These are phyloP conservation scores for Herpetospermum pedunculosum DNA, from an alignment of 306 rosid species.

Conservation along the genomic window DNA sequence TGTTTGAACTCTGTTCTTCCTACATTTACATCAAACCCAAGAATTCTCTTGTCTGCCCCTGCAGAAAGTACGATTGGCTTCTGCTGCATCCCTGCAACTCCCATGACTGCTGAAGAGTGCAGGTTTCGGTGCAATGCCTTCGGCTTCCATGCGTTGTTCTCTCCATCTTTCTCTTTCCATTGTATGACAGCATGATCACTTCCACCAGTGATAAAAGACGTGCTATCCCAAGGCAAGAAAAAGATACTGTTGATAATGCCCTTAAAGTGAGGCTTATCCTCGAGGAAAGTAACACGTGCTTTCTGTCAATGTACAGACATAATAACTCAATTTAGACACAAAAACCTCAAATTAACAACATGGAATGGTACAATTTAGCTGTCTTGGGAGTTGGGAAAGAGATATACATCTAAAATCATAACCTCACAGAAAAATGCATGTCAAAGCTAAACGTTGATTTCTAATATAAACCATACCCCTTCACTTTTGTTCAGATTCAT, in stretches of 20 bases:
- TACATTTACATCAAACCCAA: constrained; percentile 49
- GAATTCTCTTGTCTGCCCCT: constrained; percentile 83
- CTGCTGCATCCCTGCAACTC: constrained; percentile 84
- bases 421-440: neutral
- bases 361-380: neutral
- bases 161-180: constrained; percentile 66
- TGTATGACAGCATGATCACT: constrained; percentile 84
- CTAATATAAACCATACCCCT: constrained; percentile 41
- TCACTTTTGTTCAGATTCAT: constrained; percentile 44
- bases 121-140: constrained; percentile 60
- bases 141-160: constrained; percentile 63
- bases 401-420: neutral
- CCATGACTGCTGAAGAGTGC: constrained; percentile 98
- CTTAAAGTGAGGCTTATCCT: constrained; percentile 78
- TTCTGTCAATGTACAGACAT: constrained; percentile 39
- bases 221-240: constrained; percentile 75
- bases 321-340: neutral
- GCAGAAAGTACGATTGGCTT: constrained; percentile 73
- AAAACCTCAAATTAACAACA: neutral
- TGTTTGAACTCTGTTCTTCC: constrained; percentile 76
- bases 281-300: constrained; percentile 58
- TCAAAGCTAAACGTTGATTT: neutral
- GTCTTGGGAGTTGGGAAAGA: neutral
- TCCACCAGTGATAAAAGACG: constrained; percentile 77
- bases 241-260: constrained; percentile 75